Evolutionary conservation across 148 eudicot genomes (phyloP), one percentile per base, ranked within the genome.

Genomic region (Heliamphora exappendiculata): DNA sequence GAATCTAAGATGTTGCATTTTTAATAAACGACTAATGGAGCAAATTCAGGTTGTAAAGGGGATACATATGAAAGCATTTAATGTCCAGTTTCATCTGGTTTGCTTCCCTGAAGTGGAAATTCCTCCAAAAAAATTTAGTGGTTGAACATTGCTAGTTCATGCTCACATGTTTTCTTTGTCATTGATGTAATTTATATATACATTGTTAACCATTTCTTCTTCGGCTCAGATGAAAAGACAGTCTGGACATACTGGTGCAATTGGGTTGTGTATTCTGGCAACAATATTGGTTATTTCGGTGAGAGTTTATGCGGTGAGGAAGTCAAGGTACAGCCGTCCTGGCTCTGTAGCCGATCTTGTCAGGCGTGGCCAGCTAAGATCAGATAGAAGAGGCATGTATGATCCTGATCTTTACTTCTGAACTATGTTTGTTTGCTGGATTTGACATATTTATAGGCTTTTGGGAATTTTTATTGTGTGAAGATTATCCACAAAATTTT

Each of bases 331-430:
- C 72, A 76, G 76, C 36, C 90, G 76, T 44, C 90, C 91, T 66
- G 99, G 99, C 75, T 84, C 99, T 69, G 97, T 95, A 45, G 97
- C 91, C 79, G 99, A 95, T 86, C 99, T 95, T 84, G 99, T 95
- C 71, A 89, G 99, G 81, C 99, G 97, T 79, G 99, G 99, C 42
- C 99, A 95, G 86, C 90, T 95, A 80, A 86, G 90, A 84, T 89
- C 97, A n/a, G 97, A 95, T 88, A 95, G 93, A 95, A 95, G 99
- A 95, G 99, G 99, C 99, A 95, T 95, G 99, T 95, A 95, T 75
- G 99, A 72, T 75, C 82, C 86, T 53, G 58, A 75, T 77, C 83
- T 75, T 77, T 64, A 66, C 72, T 50, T 29, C 36, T 76, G 20
- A 34, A 29, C 16, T 67, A 22, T 67, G 17, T 9, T 17, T 67